Percentiles rank a stretch among this genome's conserved stretches.
phyloP scores from a whole-genome alignment of 139 green algal species.

The Pseudopediastrum boryanum region DNA sequence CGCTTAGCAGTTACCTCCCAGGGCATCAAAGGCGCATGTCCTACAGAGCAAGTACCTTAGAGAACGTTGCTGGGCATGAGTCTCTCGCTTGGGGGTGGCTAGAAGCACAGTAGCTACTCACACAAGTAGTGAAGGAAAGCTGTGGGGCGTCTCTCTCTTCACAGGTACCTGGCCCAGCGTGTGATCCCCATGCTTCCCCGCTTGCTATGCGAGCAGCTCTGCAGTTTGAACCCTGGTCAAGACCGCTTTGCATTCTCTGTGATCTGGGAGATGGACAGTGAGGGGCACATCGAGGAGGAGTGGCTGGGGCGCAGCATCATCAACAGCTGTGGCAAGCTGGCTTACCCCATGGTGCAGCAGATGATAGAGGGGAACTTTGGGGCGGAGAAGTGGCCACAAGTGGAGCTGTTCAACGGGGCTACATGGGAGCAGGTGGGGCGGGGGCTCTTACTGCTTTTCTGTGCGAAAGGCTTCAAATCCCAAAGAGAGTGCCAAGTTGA shows the following conservation, averaged over 20 bases:
- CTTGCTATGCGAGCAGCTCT: constrained; percentile 92
- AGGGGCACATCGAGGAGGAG: constrained; percentile 24
- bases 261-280: constrained; percentile 83
- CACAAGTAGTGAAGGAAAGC: no score
- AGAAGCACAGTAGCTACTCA: no score
- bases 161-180: constrained; percentile 67
- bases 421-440: constrained; percentile 68
- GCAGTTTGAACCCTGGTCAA: constrained; percentile 79
- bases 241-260: constrained; percentile 84
- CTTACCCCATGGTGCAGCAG: constrained; percentile 85
- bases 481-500: no score
- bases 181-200: constrained; percentile 92
- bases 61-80: no score
- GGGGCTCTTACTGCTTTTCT: no score
- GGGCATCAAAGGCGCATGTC: no score
- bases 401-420: constrained; percentile 52
- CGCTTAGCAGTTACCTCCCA: no score
- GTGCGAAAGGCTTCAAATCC: no score
- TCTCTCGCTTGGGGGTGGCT: no score
- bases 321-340: constrained; percentile 82
- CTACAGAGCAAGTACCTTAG: no score
- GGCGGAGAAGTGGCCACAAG: constrained; percentile 13
- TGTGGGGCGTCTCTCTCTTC: background rate
- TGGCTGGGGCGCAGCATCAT: constrained; percentile 27
- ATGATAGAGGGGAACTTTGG: constrained; percentile 87